Evolutionary conservation across 2,329 filamentous ascomycete species (phyloP).

Genomic region (Rutstroemia sp.): DNA sequence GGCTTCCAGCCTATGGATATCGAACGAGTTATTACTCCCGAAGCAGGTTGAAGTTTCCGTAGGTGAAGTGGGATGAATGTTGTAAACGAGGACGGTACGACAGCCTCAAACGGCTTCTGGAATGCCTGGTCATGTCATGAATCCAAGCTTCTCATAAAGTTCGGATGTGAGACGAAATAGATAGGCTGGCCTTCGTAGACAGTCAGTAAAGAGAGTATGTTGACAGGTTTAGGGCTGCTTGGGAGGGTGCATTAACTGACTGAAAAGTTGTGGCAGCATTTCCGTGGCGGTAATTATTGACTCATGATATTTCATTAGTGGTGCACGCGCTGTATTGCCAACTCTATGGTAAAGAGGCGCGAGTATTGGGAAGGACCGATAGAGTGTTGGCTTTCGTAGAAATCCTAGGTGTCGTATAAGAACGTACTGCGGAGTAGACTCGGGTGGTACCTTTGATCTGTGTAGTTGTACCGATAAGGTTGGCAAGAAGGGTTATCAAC

Average conservation of each 20-base stretch:
- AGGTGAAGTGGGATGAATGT: not conserved
- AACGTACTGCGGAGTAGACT: too few relatives aligned
- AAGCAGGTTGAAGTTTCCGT: not conserved
- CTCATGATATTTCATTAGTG: not conserved
- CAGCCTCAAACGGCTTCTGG: conserved; percentile 1
- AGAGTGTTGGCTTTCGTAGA: not conserved
- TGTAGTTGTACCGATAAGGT: not conserved
- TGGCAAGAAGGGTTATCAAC: not conserved
- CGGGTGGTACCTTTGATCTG: too few relatives aligned
- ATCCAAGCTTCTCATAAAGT: not conserved
- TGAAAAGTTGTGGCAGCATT: conserved; percentile 6
- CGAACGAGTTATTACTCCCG: not conserved
- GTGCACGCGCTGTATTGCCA: not conserved
- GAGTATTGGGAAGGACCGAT: conserved; percentile 3
- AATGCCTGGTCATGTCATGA: conserved; percentile 5
- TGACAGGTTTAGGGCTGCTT: not conserved
- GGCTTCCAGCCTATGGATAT: not conserved
- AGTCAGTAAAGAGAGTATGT: not conserved
- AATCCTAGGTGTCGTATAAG: not conserved
- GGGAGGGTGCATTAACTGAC: not conserved
- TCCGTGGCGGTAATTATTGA: conserved; percentile 1
- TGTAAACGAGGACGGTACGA: conserved; percentile 1
- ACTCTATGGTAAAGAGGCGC: not conserved
- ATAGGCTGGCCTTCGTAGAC: not conserved
- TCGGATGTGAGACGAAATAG: not conserved